phyloP scores from a whole-genome alignment of 2,329 filamentous ascomycete genomes.

The Hypoxylon sp. region DNA sequence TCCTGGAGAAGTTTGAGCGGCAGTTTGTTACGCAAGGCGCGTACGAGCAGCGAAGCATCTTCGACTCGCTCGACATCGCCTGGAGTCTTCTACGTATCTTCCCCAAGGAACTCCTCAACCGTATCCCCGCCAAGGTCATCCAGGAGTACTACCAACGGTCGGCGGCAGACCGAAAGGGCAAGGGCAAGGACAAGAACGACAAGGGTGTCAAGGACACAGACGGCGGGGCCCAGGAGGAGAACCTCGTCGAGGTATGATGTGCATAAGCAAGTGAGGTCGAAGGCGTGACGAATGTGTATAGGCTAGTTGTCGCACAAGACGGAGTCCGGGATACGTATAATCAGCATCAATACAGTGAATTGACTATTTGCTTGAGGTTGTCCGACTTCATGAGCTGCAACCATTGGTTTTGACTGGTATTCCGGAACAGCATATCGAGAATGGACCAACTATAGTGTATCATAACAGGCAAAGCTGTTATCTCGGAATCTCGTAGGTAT shows the following conservation, averaged over 20 bases:
- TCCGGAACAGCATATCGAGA: slow-evolving; percentile 12
- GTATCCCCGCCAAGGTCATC: slow-evolving; percentile 83
- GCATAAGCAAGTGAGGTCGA: slow-evolving; percentile 10
- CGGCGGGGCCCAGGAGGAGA: slow-evolving; percentile 58
- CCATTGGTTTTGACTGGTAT: slow-evolving; percentile 2
- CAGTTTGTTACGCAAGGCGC: slow-evolving; percentile 91
- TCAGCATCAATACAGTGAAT: slow-evolving; percentile 37
- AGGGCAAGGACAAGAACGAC: slow-evolving; percentile 60
- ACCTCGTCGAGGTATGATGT: slow-evolving; percentile 66
- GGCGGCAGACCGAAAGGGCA: slow-evolving; percentile 67
- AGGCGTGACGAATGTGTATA: slow-evolving; percentile 37
- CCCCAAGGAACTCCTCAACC: slow-evolving; percentile 97
- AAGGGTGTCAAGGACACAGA: slow-evolving; percentile 54
- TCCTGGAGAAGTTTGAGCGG: slow-evolving; percentile 97
- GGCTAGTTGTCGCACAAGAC: slow-evolving; percentile 36
- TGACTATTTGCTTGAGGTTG: slow-evolving; percentile 18
- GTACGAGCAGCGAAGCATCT: slow-evolving; percentile 91
- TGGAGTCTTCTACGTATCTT: slow-evolving; percentile 97
- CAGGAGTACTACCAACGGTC: slow-evolving; percentile 83
- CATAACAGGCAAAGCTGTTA: neutral
- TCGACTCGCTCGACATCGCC: slow-evolving; percentile 92
- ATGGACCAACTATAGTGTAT: neutral
- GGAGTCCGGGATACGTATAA: slow-evolving; percentile 37
- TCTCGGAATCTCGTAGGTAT: no score
- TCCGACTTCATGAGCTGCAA: neutral